Conservation (phyloP, 257 asterid species). For the Avicennia marina region DNA sequence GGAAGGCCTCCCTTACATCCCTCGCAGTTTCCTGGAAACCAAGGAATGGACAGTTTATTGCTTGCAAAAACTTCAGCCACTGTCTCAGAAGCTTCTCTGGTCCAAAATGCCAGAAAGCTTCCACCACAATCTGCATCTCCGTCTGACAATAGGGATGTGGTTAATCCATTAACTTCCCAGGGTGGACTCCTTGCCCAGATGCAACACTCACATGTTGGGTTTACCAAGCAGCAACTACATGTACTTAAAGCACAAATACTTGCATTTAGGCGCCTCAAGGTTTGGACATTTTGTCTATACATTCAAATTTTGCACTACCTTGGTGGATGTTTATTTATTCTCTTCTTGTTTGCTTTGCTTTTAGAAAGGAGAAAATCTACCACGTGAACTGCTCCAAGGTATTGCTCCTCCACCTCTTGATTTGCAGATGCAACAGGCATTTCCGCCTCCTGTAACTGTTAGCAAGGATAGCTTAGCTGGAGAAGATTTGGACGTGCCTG, state of each 20-base stretch:
- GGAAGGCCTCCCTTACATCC: constrained; percentile 60
- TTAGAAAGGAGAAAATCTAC: constrained; percentile 94
- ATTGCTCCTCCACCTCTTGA: constrained; percentile 87
- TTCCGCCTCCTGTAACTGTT: constrained; percentile 38
- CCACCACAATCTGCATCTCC: constrained; percentile 58
- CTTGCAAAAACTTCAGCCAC: constrained; percentile 40
- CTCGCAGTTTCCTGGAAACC: constrained; percentile 50
- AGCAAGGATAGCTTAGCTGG: constrained; percentile 53
- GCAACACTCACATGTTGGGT: constrained; percentile 55
- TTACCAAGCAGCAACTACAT: constrained; percentile 90
- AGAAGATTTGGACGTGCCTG: constrained; percentile 48
- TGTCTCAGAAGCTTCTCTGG: constrained; percentile 56
- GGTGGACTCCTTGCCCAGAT: constrained; percentile 40
- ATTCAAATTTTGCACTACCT: constrained; percentile 9
- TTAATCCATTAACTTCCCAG: constrained; percentile 53
- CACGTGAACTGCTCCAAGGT: constrained; percentile 89
- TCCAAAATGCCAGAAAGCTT: constrained; percentile 47
- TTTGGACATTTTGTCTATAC: constrained; percentile 27
- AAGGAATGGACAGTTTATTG: constrained; percentile 55
- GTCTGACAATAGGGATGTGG: constrained; percentile 54
- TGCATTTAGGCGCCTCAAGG: constrained; percentile 98
- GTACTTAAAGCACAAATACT: constrained; percentile 98
- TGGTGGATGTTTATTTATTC: constrained; percentile 6
- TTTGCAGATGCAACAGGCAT: constrained; percentile 46
- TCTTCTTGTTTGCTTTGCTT: constrained; percentile 25